phyloP scores from a whole-genome alignment of 2,329 filamentous ascomycete genomes.

The Beauveria brongniartii region DNA sequence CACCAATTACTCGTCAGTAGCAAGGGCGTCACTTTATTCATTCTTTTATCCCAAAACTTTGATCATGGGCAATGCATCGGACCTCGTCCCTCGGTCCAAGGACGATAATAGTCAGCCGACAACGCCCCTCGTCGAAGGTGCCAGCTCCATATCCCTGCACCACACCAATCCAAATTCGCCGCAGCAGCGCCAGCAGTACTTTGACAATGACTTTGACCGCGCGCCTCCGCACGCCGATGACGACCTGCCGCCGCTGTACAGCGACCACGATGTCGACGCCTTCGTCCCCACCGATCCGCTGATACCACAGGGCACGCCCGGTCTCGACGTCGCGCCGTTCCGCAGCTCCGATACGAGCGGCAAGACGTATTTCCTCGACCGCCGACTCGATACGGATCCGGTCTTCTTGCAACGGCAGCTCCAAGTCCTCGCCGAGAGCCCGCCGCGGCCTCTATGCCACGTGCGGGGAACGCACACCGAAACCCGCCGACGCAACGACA shows the following conservation, averaged over 20 bases:
- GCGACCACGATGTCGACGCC: slow-evolving; percentile 24
- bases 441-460: slow-evolving; percentile 45
- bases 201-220: slow-evolving; percentile 30
- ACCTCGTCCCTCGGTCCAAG: slow-evolving; percentile 9
- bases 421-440: slow-evolving; percentile 32
- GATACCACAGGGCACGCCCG: slow-evolving; percentile 13
- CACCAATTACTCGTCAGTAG: neutral
- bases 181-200: slow-evolving; percentile 22
- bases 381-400: slow-evolving; percentile 36
- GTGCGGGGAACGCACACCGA: slow-evolving; percentile 46
- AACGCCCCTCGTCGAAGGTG: slow-evolving; percentile 19
- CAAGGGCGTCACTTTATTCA: too few relatives aligned
- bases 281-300: slow-evolving; percentile 18
- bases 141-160: slow-evolving; percentile 21
- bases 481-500: slow-evolving; percentile 34
- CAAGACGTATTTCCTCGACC: slow-evolving; percentile 35
- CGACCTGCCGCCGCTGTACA: slow-evolving; percentile 39
- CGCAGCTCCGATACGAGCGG: slow-evolving; percentile 25
- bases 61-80: slow-evolving; percentile 21
- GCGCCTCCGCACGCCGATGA: slow-evolving; percentile 20
- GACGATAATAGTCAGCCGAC: slow-evolving; percentile 13
- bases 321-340: slow-evolving; percentile 20
- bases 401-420: slow-evolving; percentile 37
- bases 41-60: neutral
- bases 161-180: slow-evolving; percentile 12